These are phyloP conservation scores for Populus simonii DNA, from an alignment of 345 rosid genomes.

Conservation along the genomic window DNA sequence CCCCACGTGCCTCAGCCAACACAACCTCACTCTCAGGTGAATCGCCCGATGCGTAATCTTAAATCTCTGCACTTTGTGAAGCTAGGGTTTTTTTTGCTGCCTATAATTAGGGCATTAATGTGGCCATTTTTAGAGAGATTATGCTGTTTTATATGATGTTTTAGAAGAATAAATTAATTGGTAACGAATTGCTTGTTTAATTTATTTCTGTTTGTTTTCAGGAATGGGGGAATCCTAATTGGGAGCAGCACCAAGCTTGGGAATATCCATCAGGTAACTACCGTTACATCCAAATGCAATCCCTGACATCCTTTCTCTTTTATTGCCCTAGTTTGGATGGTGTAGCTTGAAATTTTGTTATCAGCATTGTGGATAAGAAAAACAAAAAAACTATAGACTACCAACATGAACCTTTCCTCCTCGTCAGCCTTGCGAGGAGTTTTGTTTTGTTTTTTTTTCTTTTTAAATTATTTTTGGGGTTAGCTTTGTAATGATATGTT, in stretches of 20 bases:
- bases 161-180: not conserved
- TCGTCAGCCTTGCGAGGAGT: not conserved
- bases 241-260: constrained; percentile 64
- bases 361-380: not conserved
- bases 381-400: too few relatives aligned
- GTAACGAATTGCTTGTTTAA: not conserved
- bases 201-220: constrained; percentile 17
- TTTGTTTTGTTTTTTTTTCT: not conserved
- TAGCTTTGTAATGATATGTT: constrained; percentile 7
- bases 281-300: not conserved
- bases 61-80: not conserved
- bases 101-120: too few relatives aligned
- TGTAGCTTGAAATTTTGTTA: not conserved
- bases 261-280: constrained; percentile 40
- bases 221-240: constrained; percentile 75
- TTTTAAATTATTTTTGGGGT: constrained; percentile 8
- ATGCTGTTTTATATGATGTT: not conserved
- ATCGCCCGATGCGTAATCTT: constrained; percentile 31
- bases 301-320: not conserved
- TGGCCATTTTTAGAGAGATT: too few relatives aligned
- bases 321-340: not conserved
- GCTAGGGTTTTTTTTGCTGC: not conserved
- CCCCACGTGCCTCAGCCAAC: constrained; percentile 16
- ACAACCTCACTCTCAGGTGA: constrained; percentile 38
- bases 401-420: not conserved